These are phyloP conservation scores for Cutaneotrichosporon curvatum DNA, from an alignment of 1,284 basidiomycete species.

Conservation along the genomic window DNA sequence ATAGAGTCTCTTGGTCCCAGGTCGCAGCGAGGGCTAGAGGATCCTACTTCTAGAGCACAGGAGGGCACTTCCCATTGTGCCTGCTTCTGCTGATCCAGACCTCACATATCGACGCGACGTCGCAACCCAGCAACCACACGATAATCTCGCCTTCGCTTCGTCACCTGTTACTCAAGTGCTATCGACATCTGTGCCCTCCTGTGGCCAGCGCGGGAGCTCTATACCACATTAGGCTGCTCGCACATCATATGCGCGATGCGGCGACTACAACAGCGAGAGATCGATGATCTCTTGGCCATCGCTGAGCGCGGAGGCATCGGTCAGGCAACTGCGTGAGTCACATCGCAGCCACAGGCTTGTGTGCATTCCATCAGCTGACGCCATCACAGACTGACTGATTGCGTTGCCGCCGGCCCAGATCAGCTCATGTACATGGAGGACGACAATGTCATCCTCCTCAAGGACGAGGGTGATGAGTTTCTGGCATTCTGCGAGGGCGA, in stretches of 20 bases:
- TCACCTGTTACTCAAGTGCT: too few species aligned
- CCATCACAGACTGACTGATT: constrained; percentile 51
- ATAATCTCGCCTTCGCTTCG: too few species aligned
- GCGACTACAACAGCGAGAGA: constrained; percentile 31
- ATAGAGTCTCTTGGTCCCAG: too few species aligned
- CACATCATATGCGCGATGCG: constrained; percentile 1
- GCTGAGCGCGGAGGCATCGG: constrained; percentile 38
- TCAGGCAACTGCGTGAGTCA: constrained; percentile 36
- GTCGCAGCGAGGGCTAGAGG: too few species aligned
- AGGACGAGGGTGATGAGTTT: constrained; percentile 55
- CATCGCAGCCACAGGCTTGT: not conserved
- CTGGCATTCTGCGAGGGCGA: constrained; percentile 86
- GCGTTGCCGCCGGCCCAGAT: constrained; percentile 64
- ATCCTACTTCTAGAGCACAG: too few species aligned
- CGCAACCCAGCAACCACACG: too few species aligned
- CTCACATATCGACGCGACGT: too few species aligned
- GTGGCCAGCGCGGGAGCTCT: too few species aligned
- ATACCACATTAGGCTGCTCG: too few species aligned
- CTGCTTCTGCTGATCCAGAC: too few species aligned
- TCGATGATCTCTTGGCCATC: constrained; percentile 32
- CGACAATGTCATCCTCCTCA: constrained; percentile 72
- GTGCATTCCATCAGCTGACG: constrained; percentile 1
- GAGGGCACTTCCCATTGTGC: too few species aligned
- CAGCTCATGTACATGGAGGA: constrained; percentile 85
- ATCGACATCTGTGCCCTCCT: too few species aligned